Evolutionary conservation across 768 basidiomycete genomes (phyloP).

Genomic region (Krasilnikovozyma curviuscula): DNA sequence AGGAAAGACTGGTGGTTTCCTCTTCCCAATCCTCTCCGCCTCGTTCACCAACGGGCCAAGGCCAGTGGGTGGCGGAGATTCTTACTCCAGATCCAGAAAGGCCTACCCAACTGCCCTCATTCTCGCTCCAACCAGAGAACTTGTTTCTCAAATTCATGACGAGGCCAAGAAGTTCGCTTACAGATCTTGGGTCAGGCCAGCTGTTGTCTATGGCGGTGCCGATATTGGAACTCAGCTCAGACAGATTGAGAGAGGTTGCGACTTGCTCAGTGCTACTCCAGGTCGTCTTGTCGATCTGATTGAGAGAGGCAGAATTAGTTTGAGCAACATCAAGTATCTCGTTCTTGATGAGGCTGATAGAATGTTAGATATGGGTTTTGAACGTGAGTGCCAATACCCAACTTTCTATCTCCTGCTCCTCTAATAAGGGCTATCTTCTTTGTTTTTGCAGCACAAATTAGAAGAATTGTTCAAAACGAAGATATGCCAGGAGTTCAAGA

Average conservation of each 20-base stretch:
- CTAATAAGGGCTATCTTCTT: background rate
- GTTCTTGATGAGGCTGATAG: constrained; percentile 99
- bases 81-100: constrained; percentile 54
- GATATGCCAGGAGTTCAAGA: constrained; percentile 89
- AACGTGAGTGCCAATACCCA: constrained; percentile 30
- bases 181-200: constrained; percentile 96
- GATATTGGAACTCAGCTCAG: constrained; percentile 93
- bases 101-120: constrained; percentile 94
- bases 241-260: constrained; percentile 85
- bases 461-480: constrained; percentile 90
- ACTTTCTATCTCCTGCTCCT: background rate
- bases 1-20: constrained; percentile 96
- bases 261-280: constrained; percentile 88
- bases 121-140: constrained; percentile 91
- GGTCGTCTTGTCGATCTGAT: constrained; percentile 96
- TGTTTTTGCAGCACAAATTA: constrained; percentile 49
- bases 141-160: constrained; percentile 97
- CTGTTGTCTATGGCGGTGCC: constrained; percentile 96
- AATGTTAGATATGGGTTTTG: constrained; percentile 99
- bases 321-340: constrained; percentile 90
- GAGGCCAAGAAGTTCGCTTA: constrained; percentile 98
- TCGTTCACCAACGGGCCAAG: constrained; percentile 69
- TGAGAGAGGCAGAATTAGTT: constrained; percentile 88
- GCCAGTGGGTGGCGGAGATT: constrained; percentile 29
- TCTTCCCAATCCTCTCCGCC: constrained; percentile 94